Conservation (phyloP, 2,329 filamentous ascomycete species). For the Metarhizium robertsii region DNA sequence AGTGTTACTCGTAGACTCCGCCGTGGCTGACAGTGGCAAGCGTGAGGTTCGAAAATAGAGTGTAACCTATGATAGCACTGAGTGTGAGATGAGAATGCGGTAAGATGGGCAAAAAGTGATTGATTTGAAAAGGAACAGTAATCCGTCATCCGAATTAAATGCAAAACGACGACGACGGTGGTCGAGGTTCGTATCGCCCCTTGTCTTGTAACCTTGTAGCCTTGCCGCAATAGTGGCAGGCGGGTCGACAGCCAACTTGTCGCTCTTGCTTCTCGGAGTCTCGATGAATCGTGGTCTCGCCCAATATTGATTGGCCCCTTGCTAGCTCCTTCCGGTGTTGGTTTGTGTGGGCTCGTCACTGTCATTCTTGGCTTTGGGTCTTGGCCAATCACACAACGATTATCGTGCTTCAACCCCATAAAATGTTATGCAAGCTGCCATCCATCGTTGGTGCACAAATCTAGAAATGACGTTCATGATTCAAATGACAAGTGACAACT, state of each 20-base stretch:
- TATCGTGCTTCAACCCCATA: not conserved
- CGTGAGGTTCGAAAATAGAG: not conserved
- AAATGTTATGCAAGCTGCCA: not conserved
- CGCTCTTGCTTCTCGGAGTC: not conserved
- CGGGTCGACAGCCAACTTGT: not conserved
- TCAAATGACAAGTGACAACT: not conserved
- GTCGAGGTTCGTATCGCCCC: not conserved
- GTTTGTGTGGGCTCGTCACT: too few species aligned
- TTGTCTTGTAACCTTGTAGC: not conserved
- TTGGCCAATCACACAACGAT: too few species aligned
- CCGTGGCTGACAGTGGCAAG: not conserved
- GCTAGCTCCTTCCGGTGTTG: too few species aligned
- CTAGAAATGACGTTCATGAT: not conserved
- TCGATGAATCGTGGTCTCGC: not conserved
- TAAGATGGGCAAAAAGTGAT: not conserved
- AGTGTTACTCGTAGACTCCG: too few species aligned
- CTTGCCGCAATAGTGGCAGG: too few species aligned
- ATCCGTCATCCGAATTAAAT: not conserved
- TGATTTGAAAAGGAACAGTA: not conserved
- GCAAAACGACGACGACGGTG: not conserved
- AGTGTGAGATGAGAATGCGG: not conserved
- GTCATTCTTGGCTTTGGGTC: too few species aligned
- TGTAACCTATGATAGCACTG: not conserved
- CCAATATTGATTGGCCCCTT: too few species aligned
- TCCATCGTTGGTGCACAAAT: not conserved